Evolutionary conservation across 345 rosid genomes (phyloP).

Genomic region (Eucalyptus viminalis): DNA sequence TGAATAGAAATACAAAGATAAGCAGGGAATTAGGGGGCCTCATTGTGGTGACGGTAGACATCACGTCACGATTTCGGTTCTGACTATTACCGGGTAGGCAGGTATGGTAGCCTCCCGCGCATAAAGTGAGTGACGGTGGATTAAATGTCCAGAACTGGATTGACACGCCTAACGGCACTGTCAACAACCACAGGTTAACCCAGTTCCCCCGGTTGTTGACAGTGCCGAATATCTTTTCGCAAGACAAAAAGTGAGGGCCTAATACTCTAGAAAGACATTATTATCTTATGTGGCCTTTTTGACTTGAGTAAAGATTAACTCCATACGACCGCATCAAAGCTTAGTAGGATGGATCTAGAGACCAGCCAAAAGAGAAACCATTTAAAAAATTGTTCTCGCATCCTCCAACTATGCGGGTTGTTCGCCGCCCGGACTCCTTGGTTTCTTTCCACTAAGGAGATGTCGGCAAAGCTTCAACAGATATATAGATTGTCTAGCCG

Average conservation of each 20-base stretch:
- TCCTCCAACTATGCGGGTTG: not conserved
- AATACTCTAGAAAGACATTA: not conserved
- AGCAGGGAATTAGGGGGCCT: rapidly evolving
- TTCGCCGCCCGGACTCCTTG: not conserved
- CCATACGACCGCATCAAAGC: not conserved
- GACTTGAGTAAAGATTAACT: not conserved
- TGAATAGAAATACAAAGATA: rapidly evolving
- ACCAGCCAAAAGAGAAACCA: not conserved
- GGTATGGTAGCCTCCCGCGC: rapidly evolving
- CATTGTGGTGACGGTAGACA: no score
- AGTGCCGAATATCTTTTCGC: not conserved
- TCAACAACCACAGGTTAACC: no score
- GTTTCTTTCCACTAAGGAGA: not conserved
- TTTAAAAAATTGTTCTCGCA: not conserved
- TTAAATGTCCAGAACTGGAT: rapidly evolving
- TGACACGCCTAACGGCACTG: no score
- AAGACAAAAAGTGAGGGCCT: not conserved
- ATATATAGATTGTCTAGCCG: not conserved
- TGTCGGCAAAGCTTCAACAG: not conserved
- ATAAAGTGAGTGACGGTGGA: rapidly evolving
- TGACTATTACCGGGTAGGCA: rapidly evolving
- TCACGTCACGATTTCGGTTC: no score
- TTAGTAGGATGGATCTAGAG: not conserved
- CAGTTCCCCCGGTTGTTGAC: no score
- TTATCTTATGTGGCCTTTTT: not conserved